Evolutionary conservation across 257 asterid species (phyloP).

Genomic region (Solanum tarapatanum): DNA sequence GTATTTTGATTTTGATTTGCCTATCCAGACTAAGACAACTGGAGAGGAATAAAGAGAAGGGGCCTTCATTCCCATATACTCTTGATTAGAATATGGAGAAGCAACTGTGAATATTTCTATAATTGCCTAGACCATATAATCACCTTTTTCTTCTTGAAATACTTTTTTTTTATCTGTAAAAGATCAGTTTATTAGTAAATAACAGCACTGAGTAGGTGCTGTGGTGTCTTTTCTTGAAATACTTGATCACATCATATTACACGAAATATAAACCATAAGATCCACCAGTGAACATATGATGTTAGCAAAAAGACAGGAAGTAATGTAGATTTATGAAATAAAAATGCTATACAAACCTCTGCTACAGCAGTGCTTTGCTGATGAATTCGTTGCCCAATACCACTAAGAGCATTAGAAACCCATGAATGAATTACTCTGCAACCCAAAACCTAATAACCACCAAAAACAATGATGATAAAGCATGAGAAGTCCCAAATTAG

Average conservation of each 20-base stretch:
- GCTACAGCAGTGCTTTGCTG: constrained; percentile 33
- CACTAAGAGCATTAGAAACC: constrained; percentile 61
- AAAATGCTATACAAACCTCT: constrained; percentile 39
- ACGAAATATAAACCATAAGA: background rate
- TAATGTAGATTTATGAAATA: background rate
- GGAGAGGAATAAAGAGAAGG: background rate
- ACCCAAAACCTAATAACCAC: constrained; percentile 76
- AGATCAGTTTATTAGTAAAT: background rate
- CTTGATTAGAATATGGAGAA: background rate
- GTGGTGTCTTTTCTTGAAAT: background rate
- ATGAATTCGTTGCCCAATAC: constrained; percentile 42
- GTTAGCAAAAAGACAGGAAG: background rate
- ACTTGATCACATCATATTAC: background rate
- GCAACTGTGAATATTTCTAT: background rate
- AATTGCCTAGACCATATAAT: background rate
- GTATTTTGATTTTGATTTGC: background rate
- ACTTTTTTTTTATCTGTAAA: background rate
- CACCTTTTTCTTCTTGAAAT: background rate
- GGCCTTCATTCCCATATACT: background rate
- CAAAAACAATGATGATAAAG: constrained; percentile 25
- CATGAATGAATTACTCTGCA: constrained; percentile 71
- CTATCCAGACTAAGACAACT: background rate
- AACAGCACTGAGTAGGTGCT: background rate
- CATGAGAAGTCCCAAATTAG: constrained; percentile 10
- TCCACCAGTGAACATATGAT: background rate